Evolutionary conservation across 441 rosid genomes (phyloP), one percentile per base, ranked within the genome.

Genomic region (Bocquillonia castaneifolia): DNA sequence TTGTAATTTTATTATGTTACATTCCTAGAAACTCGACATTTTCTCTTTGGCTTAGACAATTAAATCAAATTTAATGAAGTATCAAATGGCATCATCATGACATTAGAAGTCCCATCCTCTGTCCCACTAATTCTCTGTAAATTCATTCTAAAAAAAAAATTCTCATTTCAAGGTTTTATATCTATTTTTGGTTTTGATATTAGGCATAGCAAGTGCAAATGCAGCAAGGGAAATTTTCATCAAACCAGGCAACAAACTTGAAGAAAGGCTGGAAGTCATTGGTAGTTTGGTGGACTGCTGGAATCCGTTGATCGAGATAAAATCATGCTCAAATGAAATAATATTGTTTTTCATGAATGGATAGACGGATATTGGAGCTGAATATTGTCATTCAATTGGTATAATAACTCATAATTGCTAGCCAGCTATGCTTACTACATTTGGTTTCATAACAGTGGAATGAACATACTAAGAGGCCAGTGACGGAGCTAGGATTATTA

Each of bases 381-480:
- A 78, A 0, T 87, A 86, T 47, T 87, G 95, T 67, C 67, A 55
- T 9, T 88, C 86, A 13, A 83, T 90, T 37, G 57, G 51, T 37
- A 79, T 70, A 14, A 73, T 85, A n/a, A 79, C 86, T 28, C 73
- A 64, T 2, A 77, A 74, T 9, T 82, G 90, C 76, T 89, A 90
- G 96, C 88, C 96, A 28, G 70, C 80, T 39, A 74, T 87, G 83
- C 74, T 83, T 25, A 72, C 72, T 32, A 73, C 85, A 10, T 78
- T 87, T 1, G 93, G 93, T 14, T 85, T 89, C 59, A 79, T 87
- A 5, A 63, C 80, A 10, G 81, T 82, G 70, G 86, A 87, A 72
- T 82, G 82, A 14, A 82, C 50, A 73, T 84, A 40, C 81, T 87
- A 3, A 80, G 84, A 70, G 93, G 89, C 23, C 87, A 84, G 42